Base-by-base conservation (phyloP, 495 filamentous ascomycete genomes). In the Acidomyces sp. region DNA sequence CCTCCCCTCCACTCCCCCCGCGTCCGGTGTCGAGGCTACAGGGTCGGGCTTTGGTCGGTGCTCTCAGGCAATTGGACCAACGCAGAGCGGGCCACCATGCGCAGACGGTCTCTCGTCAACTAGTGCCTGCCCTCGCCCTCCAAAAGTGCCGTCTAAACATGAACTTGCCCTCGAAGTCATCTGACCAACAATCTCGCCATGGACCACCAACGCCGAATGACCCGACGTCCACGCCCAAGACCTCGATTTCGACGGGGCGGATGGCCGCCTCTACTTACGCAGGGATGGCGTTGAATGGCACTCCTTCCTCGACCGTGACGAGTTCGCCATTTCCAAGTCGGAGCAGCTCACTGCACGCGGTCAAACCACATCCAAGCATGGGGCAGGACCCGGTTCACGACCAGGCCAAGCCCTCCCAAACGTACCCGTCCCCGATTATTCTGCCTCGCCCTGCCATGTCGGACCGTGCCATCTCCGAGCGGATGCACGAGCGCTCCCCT, bases 401-500 rank as follows among this genome's bases (percentile, higher is more conserved):
- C 26, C 26, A 28, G 26, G 7, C 26, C 13, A n/a, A n/a, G 26
- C 13, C 26, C 7, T 13, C 41, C 2, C 46, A 39, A 23, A 18
- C 27, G 5, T 49, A 49, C 18, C 12, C 40, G 4, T 44, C 34
- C 10, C 35, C 46, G 3, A 15, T 31, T 2, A 31, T 4, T 11
- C 2, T 38, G 10, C 18, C 42, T 15, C 42, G 34, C 22, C 39
- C 34, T 22, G 34, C 26, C 2, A 16, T 45, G 15, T 37, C 41
- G 7, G 31, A 35, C 16, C 21, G 24, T 9, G 19, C 33, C 4
- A 21, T 27, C 13, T 26, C 41, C 15, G 34, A 45, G 13, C 23
- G 42, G 13, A 39, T 49, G 41, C 7, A 13, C 24, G 41, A 50
- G 4, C 47, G 47, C 15, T 50, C 47, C 9, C 47, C 47, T 2